phyloP scores from a whole-genome alignment of 352 stramenopile species.

The Phytopythium boreale region DNA sequence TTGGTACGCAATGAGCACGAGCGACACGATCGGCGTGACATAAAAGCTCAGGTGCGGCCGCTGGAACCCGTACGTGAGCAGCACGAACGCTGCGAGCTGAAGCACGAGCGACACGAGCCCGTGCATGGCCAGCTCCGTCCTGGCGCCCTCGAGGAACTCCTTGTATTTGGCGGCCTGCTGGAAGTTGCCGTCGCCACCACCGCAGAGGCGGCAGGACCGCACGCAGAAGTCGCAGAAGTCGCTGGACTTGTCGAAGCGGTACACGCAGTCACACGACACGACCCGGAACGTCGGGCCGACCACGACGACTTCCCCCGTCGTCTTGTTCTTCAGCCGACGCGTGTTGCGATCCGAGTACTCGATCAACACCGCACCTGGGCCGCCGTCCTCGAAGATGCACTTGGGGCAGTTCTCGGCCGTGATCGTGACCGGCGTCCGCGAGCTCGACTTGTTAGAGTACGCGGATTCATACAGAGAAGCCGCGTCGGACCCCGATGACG shows the following conservation, averaged over 20 bases:
- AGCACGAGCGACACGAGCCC: slow-evolving; percentile 48
- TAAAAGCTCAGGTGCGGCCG: slow-evolving; percentile 58
- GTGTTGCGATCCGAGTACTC: slow-evolving; percentile 60
- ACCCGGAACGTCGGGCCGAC: slow-evolving; percentile 81
- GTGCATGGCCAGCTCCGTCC: slow-evolving; percentile 54
- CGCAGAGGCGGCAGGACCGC: slow-evolving; percentile 65
- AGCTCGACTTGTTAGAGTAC: slow-evolving; percentile 6
- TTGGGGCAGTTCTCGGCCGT: slow-evolving; percentile 78
- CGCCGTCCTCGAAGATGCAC: slow-evolving; percentile 80
- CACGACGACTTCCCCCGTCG: slow-evolving; percentile 49
- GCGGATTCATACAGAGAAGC: slow-evolving; percentile 35
- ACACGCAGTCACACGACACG: slow-evolving; percentile 81
- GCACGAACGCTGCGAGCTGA: slow-evolving; percentile 39
- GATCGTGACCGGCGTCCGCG: slow-evolving; percentile 25
- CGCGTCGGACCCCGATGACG: slow-evolving; percentile 42
- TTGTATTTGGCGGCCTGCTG: slow-evolving; percentile 73
- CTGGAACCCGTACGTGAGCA: slow-evolving; percentile 40
- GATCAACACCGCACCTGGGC: slow-evolving; percentile 63
- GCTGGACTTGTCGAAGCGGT: slow-evolving; percentile 52
- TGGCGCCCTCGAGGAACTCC: slow-evolving; percentile 66
- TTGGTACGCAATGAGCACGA: slow-evolving; percentile 54
- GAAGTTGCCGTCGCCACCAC: slow-evolving; percentile 72
- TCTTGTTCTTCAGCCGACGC: slow-evolving; percentile 31
- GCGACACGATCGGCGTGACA: slow-evolving; percentile 32
- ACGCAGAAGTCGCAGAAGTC: slow-evolving; percentile 80